Conservation (phyloP, 108 stramenopile species). For the Cyclotella cryptica region DNA sequence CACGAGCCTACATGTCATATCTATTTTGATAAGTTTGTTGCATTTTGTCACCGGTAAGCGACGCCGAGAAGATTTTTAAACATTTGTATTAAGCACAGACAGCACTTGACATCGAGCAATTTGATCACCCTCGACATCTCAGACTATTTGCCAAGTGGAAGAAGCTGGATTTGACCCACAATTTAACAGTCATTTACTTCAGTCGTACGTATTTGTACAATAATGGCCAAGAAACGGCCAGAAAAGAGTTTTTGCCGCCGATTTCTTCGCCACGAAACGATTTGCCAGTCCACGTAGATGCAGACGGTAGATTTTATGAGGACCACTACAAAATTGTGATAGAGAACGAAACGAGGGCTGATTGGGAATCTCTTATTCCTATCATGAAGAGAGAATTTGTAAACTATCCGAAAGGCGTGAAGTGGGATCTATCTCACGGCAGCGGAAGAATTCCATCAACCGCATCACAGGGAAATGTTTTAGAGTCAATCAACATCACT, state of each 20-base stretch:
- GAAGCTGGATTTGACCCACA: conserved; percentile 86
- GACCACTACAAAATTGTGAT: conserved; percentile 93
- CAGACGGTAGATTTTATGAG: conserved; percentile 79
- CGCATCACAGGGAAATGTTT: conserved; percentile 94
- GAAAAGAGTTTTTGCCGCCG: conserved; percentile 9
- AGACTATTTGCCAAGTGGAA: conserved; percentile 88
- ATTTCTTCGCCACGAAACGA: not conserved
- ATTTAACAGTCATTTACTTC: conserved; percentile 95
- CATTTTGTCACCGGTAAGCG: conserved; percentile 59
- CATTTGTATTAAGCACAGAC: no score
- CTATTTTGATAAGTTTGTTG: conserved; percentile 88
- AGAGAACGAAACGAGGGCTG: conserved; percentile 89
- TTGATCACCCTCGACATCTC: not conserved
- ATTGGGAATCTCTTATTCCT: conserved; percentile 80
- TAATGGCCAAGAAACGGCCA: conserved; percentile 19
- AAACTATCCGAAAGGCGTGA: conserved; percentile 82
- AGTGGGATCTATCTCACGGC: conserved; percentile 74
- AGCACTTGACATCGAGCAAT: not conserved
- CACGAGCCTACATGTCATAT: conserved; percentile 74
- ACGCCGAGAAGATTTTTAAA: no score
- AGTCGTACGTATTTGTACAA: conserved; percentile 78
- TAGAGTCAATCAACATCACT: conserved; percentile 98
- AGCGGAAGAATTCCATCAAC: conserved; percentile 70
- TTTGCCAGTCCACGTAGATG: conserved; percentile 54
- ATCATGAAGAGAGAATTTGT: conserved; percentile 90